A percentile compares a stretch with the other conserved stretches of the same genome.
Conservation (phyloP, 371 early-diverging fungal genomes). For the Basidiobolus meristosporus region DNA sequence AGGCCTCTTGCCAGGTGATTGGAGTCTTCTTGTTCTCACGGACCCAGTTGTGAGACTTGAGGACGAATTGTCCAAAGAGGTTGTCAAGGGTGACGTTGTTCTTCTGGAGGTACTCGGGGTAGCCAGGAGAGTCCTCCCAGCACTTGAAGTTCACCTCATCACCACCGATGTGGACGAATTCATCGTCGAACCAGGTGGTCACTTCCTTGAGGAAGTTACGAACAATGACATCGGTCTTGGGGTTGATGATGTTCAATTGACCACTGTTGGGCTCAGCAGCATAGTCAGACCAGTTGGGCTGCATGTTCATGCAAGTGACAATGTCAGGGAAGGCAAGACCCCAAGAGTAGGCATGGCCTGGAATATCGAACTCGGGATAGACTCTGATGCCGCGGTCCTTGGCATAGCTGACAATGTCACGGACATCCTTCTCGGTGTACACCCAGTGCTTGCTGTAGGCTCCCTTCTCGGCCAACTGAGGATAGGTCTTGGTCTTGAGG, state of each 20-base stretch:
- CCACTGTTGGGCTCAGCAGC: slow-evolving; percentile 54
- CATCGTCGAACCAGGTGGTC: slow-evolving; percentile 31
- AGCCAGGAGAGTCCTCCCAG: slow-evolving; percentile 18
- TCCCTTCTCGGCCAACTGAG: slow-evolving; percentile 20
- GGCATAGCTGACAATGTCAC: slow-evolving; percentile 33
- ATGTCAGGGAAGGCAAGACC: slow-evolving; percentile 20
- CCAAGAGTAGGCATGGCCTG: slow-evolving; percentile 27
- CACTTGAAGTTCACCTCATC: slow-evolving; percentile 56
- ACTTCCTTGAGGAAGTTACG: slow-evolving; percentile 32
- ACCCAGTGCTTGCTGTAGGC: neutral
- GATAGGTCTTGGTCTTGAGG: slow-evolving; percentile 25
- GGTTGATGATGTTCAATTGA: slow-evolving; percentile 39
- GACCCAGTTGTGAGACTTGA: slow-evolving; percentile 9
- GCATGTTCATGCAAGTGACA: slow-evolving; percentile 21
- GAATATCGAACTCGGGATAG: slow-evolving; percentile 60
- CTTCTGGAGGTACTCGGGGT: slow-evolving; percentile 12
- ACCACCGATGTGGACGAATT: slow-evolving; percentile 38
- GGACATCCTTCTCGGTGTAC: slow-evolving; percentile 22
- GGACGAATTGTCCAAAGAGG: slow-evolving; percentile 9
- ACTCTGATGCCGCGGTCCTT: slow-evolving; percentile 49
- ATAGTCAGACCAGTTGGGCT: slow-evolving; percentile 23
- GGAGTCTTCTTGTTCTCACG: slow-evolving; percentile 16
- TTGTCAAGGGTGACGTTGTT: slow-evolving; percentile 2
- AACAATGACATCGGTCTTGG: slow-evolving; percentile 27
- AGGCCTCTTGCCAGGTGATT: slow-evolving; percentile 33